Evolutionary conservation across 257 asterid genomes (phyloP), one percentile per base, ranked within the genome.

Genomic region (Forsythia viridissima): DNA sequence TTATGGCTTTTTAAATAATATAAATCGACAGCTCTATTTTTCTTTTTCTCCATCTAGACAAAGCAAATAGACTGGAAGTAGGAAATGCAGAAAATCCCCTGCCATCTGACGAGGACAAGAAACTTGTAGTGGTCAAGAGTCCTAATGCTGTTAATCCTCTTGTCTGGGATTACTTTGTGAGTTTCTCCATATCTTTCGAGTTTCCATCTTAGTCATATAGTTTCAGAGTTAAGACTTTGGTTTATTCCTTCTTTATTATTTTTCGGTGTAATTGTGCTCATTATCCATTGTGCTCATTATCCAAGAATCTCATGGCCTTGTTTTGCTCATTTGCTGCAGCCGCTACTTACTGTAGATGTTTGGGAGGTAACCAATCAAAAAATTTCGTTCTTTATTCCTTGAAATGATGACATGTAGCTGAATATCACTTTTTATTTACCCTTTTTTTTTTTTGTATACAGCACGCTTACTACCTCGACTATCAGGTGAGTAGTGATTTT

Each of bases 391-490:
- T 52, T 10, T 40, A 67, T 63, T 30, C 57, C 34, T 61, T 20
- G 5, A 1, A 9, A 68, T 12, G 4, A 63, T 52, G 1, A 66
- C 37, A 70, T 70, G 46, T 8, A 68, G 21, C 12, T 39, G 71
- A 34, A 13, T 73, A 43, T 75, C 40, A 71, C 30, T 24, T 16
- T 38, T 34, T 67, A 44, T 36, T 41, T 36, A 71, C 46, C 61
- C 10, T 36, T 13, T 59, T 76, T 46, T 67, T 77, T 78, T 43
- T 48, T 59, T 70, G 69, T 6, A 34, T 13, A 36, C 93, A 95
- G 99, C 99, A 95, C 51, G 97, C 99, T 21, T 93, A 95, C 87
- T 92, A 95, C 91, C 93, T 95, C 0, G 97, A 95, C 88, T 93
- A 81, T 80, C 91, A 91, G 99, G 99, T 95, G 67, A 84, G 78